A percentile compares a stretch with the other conserved stretches of the same genome.
These are phyloP conservation scores for Lecanicillium sp. DNA, from an alignment of 2,329 filamentous ascomycete species.

Conservation along the genomic window DNA sequence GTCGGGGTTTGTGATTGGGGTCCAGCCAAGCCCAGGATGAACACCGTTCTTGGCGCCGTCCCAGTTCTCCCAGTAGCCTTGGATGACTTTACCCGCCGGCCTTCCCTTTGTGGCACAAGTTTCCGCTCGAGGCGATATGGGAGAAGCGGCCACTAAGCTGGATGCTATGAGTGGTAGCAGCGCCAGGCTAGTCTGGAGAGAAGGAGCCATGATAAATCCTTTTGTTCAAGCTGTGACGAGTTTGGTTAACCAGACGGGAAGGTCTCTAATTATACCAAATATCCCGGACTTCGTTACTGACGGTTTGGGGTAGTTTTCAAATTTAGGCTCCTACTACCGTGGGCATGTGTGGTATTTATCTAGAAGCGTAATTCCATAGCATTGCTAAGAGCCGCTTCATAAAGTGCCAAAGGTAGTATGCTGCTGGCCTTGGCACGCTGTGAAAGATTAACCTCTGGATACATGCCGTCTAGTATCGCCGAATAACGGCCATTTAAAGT, in stretches of 20 bases:
- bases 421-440: background rate
- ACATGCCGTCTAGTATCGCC: background rate
- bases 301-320: conserved; percentile 9
- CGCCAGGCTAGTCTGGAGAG: conserved; percentile 16
- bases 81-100: conserved; percentile 27
- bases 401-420: background rate
- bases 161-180: conserved; percentile 15
- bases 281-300: no score
- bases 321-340: background rate
- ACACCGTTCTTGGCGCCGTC: conserved; percentile 28
- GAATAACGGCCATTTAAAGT: conserved; percentile 1
- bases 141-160: conserved; percentile 11
- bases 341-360: background rate
- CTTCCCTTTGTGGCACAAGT: conserved; percentile 28
- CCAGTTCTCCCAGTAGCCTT: conserved; percentile 34
- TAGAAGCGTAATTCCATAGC: background rate
- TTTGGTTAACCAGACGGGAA: no score
- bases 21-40: conserved; percentile 30
- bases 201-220: conserved; percentile 15
- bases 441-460: background rate
- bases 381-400: background rate
- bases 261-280: no score
- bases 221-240: no score
- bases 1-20: conserved; percentile 24
- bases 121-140: conserved; percentile 15